Base-by-base conservation (phyloP, 2,329 filamentous ascomycete genomes). In the Didymella segeticola region DNA sequence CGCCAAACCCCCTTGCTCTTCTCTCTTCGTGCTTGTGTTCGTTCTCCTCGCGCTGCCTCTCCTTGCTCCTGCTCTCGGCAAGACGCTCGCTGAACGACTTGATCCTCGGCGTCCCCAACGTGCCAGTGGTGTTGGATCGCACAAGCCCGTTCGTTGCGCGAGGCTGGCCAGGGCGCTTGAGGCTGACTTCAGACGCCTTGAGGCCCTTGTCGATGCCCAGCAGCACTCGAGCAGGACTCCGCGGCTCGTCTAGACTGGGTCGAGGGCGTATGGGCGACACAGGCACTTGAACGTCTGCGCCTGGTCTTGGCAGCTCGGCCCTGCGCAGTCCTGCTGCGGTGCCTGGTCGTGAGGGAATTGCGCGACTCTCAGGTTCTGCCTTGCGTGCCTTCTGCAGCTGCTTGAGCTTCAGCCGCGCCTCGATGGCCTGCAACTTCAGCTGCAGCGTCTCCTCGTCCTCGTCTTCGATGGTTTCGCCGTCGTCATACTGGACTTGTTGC, bases 131-230 rank as follows among this genome's bases (percentile, higher is more conserved):
- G 60, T 83, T 86, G 9, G 66, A 14, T n/a, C 69, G 62, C 2
- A 66, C 61, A 15, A 64, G 51, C 15, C 43, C 55, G 22, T 55
- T 57, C 15, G 60, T 52, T 8, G 64, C 48, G 27, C 55, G 50
- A 15, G 57, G 53, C 57, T 58, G 70, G 38, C 86, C 81, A 3
- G 90, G 86, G 61, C 91, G 83, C 73, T 90, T 95, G 23, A 98
- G 78, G 3, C 93, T 97, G 26, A 98, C 82, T 65, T 97, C 91
- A 53, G 85, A 85, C 2, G 88, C 92, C 64, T 82, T 89, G 29
- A 93, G 78, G 1, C 91, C 92, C 71, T 96, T 96, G 75, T 96
- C 93, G 57, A 98, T 96, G 5, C 95, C 93, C 14, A 98, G 75
- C 15, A 91, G 76, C 12, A 95, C 84, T 56, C 93, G 83, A 47